A percentile compares a stretch with the other conserved stretches of the same genome.
phyloP scores from a whole-genome alignment of 129 eudicot genomes.

The Lactuca saligna region DNA sequence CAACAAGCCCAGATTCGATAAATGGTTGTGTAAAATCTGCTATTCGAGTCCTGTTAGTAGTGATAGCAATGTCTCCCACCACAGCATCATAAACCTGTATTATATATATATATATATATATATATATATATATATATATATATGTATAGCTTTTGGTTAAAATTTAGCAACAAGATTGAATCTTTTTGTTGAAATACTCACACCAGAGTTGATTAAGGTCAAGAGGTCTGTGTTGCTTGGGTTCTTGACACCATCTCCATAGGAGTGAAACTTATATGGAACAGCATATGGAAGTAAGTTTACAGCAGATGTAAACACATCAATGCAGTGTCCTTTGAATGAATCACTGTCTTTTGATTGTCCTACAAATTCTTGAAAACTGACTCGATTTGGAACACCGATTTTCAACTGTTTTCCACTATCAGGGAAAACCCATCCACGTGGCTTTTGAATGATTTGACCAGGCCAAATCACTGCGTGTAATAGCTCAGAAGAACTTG shows the following conservation, averaged over 20 bases:
- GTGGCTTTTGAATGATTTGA: constrained; percentile 56
- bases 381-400: constrained; percentile 65
- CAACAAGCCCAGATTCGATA: constrained; percentile 67
- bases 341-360: constrained; percentile 28
- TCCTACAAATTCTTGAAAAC: constrained; percentile 64
- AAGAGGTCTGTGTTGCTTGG: constrained; percentile 71
- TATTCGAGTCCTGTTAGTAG: constrained; percentile 54
- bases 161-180: background rate
- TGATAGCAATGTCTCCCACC: constrained; percentile 59
- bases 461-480: constrained; percentile 76
- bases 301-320: constrained; percentile 72
- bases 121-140: no score
- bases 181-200: constrained; percentile 27
- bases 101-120: no score
- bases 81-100: constrained; percentile 61
- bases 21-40: constrained; percentile 71
- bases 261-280: constrained; percentile 60
- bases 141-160: background rate
- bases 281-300: constrained; percentile 81
- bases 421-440: constrained; percentile 93
- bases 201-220: constrained; percentile 53
- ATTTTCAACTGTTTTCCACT: constrained; percentile 58
- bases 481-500: constrained; percentile 39
- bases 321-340: constrained; percentile 74
- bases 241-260: constrained; percentile 63